Evolutionary conservation across 805 yeast species (phyloP).

Genomic region (Starmerella khaoyaiensis): DNA sequence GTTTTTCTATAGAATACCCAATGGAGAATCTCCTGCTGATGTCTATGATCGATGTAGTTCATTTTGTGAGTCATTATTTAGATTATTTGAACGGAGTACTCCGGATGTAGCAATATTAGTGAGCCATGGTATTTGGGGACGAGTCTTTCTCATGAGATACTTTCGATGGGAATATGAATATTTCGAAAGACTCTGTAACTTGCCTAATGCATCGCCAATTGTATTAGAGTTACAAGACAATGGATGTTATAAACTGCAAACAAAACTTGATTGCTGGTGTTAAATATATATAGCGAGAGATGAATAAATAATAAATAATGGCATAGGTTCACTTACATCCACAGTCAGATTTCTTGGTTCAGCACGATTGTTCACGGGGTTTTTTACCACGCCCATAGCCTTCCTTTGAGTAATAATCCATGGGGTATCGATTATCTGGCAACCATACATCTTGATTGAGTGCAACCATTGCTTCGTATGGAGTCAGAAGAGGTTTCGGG

Average conservation of each 20-base stretch:
- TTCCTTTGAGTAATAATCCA: slow-evolving; percentile 84
- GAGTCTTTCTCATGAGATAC: slow-evolving; percentile 91
- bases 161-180: slow-evolving; percentile 84
- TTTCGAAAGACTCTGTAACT: slow-evolving; percentile 69
- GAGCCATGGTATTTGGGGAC: slow-evolving; percentile 88
- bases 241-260: slow-evolving; percentile 41
- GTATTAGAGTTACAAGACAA: slow-evolving; percentile 53
- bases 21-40: slow-evolving; percentile 94
- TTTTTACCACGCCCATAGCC: slow-evolving; percentile 83
- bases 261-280: slow-evolving; percentile 61
- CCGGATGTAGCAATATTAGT: slow-evolving; percentile 76
- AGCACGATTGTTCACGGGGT: slow-evolving; percentile 31
- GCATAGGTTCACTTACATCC: not conserved
- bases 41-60: slow-evolving; percentile 85
- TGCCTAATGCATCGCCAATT: slow-evolving; percentile 73
- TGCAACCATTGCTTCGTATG: slow-evolving; percentile 91
- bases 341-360: not conserved
- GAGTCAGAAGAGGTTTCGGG: slow-evolving; percentile 78
- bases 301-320: not conserved
- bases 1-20: slow-evolving; percentile 78
- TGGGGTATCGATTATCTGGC: slow-evolving; percentile 52
- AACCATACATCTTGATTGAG: slow-evolving; percentile 45
- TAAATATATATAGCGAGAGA: not conserved
- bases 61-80: slow-evolving; percentile 71
- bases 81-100: slow-evolving; percentile 56